These are phyloP conservation scores for Stereocaulon alpinum DNA, from an alignment of 495 filamentous ascomycete species.

Conservation along the genomic window DNA sequence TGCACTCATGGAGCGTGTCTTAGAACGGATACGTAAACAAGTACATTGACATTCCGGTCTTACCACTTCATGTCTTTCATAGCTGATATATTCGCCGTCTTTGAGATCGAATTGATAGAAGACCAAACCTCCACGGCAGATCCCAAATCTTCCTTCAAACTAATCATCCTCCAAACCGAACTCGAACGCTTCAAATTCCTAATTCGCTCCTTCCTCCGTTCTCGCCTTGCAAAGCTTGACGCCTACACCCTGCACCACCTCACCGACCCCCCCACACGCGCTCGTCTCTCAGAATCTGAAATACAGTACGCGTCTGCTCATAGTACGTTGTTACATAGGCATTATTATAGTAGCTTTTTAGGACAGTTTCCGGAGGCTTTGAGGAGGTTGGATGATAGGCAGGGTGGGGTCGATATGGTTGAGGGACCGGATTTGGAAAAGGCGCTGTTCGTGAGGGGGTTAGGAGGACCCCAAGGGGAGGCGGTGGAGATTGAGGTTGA, in stretches of 20 bases:
- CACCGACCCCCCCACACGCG: slow-evolving; percentile 15
- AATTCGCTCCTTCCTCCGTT: slow-evolving; percentile 70
- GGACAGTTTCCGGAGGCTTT: slow-evolving; percentile 63
- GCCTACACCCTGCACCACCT: slow-evolving; percentile 41
- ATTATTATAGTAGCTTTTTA: slow-evolving; percentile 76
- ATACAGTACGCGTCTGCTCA: slow-evolving; percentile 69
- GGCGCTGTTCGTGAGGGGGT: slow-evolving; percentile 74
- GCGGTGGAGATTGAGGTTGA: slow-evolving; percentile 40
- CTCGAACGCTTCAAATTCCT: slow-evolving; percentile 87
- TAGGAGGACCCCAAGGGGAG: slow-evolving; percentile 46
- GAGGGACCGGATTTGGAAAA: slow-evolving; percentile 70
- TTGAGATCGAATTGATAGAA: slow-evolving; percentile 37
- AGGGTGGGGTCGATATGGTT: slow-evolving; percentile 84
- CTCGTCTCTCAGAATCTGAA: slow-evolving; percentile 60
- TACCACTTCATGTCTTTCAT: background rate
- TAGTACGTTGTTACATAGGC: slow-evolving; percentile 66
- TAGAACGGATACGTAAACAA: slow-evolving; percentile 60
- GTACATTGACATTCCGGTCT: slow-evolving; percentile 28
- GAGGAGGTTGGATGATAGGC: slow-evolving; percentile 78
- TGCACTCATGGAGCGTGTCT: slow-evolving; percentile 63
- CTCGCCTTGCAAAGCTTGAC: slow-evolving; percentile 66
- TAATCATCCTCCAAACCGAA: slow-evolving; percentile 95
- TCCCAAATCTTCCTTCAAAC: slow-evolving; percentile 76
- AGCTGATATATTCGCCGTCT: background rate
- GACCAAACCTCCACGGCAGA: slow-evolving; percentile 56